These are phyloP conservation scores for Taxawa tesnikishii DNA, from an alignment of 2,329 filamentous ascomycete genomes.

Conservation along the genomic window DNA sequence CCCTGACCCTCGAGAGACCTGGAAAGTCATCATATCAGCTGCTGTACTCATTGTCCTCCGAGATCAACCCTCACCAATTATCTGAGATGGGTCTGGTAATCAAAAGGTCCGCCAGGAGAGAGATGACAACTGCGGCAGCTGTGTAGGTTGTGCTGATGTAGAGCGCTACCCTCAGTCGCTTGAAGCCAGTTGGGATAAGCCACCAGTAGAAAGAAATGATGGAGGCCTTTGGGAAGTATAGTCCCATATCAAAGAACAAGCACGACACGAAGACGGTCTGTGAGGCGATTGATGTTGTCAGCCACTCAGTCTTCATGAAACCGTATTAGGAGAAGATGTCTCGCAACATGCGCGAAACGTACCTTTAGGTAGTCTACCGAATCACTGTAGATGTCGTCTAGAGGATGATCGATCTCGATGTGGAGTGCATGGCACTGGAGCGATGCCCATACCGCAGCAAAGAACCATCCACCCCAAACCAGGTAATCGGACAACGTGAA, in stretches of 20 bases:
- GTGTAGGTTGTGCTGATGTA: not conserved
- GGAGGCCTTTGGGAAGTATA: conserved; percentile 3
- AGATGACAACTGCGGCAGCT: not conserved
- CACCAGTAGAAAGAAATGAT: conserved; percentile 5
- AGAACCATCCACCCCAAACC: conserved; percentile 1
- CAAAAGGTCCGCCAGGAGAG: not conserved
- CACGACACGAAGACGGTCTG: conserved; percentile 3
- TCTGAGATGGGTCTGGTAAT: not conserved
- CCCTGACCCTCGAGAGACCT: conserved; percentile 4
- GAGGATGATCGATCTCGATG: conserved; percentile 1
- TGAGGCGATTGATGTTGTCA: too few species aligned
- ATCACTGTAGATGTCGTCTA: conserved; percentile 1
- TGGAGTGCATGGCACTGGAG: conserved; percentile 1
- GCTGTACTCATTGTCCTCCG: too few species aligned
- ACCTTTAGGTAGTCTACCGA: conserved; percentile 3
- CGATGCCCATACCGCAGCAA: not conserved
- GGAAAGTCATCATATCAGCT: too few species aligned
- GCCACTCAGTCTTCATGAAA: not conserved
- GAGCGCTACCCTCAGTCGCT: not conserved
- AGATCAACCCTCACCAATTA: too few species aligned
- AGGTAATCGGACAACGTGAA: conserved; percentile 5
- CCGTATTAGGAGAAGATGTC: too few species aligned
- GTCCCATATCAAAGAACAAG: conserved; percentile 3
- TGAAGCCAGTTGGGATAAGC: conserved; percentile 1
- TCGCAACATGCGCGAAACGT: not conserved